These are phyloP conservation scores for Platanus orientalis DNA, from an alignment of 164 flowering plant species.

Conservation along the genomic window DNA sequence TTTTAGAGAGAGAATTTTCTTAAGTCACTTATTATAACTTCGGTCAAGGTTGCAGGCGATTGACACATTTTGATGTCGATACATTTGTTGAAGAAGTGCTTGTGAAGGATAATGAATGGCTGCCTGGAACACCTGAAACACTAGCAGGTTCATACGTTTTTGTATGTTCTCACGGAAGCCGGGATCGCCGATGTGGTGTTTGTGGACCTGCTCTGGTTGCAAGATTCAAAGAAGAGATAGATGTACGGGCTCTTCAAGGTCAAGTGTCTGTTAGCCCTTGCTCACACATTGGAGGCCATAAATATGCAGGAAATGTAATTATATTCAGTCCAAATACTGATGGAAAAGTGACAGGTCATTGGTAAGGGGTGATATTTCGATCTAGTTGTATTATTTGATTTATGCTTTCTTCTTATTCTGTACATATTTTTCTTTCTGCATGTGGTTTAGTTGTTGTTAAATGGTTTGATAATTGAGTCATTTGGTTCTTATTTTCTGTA, in stretches of 20 bases:
- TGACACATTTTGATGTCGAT: constrained; percentile 91
- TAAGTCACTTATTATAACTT: constrained; percentile 7
- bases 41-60: constrained; percentile 53
- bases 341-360: constrained; percentile 68
- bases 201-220: constrained; percentile 78
- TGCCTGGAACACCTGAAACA: constrained; percentile 73
- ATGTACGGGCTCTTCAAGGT: constrained; percentile 50
- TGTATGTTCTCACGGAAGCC: constrained; percentile 83
- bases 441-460: too few relatives aligned
- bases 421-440: too few relatives aligned
- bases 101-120: constrained; percentile 82
- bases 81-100: constrained; percentile 97
- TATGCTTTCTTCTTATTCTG: too few relatives aligned
- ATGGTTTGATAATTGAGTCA: too few relatives aligned
- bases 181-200: constrained; percentile 89
- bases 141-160: constrained; percentile 68
- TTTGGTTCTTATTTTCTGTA: constrained; percentile 18
- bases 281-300: constrained; percentile 91
- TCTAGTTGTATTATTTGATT: background rate
- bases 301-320: constrained; percentile 92
- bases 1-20: too few relatives aligned
- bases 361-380: constrained; percentile 39
- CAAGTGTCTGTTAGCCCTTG: constrained; percentile 85
- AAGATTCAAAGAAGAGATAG: constrained; percentile 77
- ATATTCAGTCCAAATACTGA: constrained; percentile 55